Evolutionary conservation across 768 basidiomycete genomes (phyloP).

Genomic region (Leccinum disarticulatum): DNA sequence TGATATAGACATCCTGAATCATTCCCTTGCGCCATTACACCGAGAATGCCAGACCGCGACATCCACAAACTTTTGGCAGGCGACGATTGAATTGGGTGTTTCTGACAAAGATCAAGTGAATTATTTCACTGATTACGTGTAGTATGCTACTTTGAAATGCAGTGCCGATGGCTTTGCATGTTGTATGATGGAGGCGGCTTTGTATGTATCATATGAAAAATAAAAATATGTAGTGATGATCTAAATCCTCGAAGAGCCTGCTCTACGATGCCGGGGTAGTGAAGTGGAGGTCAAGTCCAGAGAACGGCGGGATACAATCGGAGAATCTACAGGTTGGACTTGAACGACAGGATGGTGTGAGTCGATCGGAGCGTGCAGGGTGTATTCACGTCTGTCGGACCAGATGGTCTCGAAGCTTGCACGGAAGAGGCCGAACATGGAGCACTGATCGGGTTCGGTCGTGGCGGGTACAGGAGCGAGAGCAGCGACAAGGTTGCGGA

Average conservation of each 20-base stretch:
- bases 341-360: conserved; percentile 4
- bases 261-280: conserved; percentile 16
- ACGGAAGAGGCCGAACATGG: conserved; percentile 21
- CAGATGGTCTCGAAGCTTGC: conserved; percentile 21
- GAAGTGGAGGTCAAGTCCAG: conserved; percentile 10
- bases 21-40: conserved; percentile 16
- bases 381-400: conserved; percentile 15
- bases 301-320: conserved; percentile 4
- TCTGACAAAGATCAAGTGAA: background rate
- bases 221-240: background rate
- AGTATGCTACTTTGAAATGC: background rate
- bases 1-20: conserved; percentile 12
- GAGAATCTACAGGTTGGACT: conserved; percentile 1
- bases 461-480: conserved; percentile 26
- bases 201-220: background rate
- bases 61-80: background rate
- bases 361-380: conserved; percentile 4
- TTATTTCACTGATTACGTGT: background rate
- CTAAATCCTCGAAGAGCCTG: conserved; percentile 24
- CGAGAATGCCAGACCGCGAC: conserved; percentile 3
- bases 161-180: background rate
- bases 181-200: too few relatives aligned
- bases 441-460: conserved; percentile 12
- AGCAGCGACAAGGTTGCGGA: conserved; percentile 18
- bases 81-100: background rate